Evolutionary conservation across 345 rosid genomes (phyloP).

Genomic region (Brassica nigra): DNA sequence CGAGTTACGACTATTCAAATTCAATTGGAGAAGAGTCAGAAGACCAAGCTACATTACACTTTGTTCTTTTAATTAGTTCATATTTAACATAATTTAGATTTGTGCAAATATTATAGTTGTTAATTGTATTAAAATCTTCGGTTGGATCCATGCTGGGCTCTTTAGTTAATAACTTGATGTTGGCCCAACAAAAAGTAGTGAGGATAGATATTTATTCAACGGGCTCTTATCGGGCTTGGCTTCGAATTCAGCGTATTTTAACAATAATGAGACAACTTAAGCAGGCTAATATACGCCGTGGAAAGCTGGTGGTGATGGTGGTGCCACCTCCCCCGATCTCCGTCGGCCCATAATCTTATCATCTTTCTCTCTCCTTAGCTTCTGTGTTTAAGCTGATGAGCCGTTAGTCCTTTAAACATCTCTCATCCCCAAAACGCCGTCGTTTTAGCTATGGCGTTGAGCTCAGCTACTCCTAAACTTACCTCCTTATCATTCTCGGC

Average conservation of each 20-base stretch:
- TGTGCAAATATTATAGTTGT: background rate
- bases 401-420: constrained; percentile 27
- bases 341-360: constrained; percentile 34
- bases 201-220: background rate
- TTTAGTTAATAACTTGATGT: background rate
- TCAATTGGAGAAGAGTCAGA: background rate
- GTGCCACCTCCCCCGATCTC: constrained; percentile 28
- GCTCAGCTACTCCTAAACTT: constrained; percentile 39
- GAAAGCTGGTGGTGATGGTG: constrained; percentile 29
- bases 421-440: constrained; percentile 23
- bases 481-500: constrained; percentile 38
- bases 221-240: constrained; percentile 28
- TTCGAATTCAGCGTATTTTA: constrained; percentile 16
- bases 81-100: background rate
- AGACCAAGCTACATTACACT: background rate
- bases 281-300: constrained; percentile 32
- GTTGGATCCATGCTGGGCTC: background rate
- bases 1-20: constrained; percentile 32
- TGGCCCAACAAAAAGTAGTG: constrained; percentile 11
- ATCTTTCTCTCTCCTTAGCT: constrained; percentile 1
- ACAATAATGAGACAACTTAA: background rate
- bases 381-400: constrained; percentile 25
- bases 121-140: background rate
- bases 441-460: constrained; percentile 43
- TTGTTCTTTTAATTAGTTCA: background rate